Conservation (phyloP, 129 eudicot genomes). For the Rutidosis leptorrhynchoides region DNA sequence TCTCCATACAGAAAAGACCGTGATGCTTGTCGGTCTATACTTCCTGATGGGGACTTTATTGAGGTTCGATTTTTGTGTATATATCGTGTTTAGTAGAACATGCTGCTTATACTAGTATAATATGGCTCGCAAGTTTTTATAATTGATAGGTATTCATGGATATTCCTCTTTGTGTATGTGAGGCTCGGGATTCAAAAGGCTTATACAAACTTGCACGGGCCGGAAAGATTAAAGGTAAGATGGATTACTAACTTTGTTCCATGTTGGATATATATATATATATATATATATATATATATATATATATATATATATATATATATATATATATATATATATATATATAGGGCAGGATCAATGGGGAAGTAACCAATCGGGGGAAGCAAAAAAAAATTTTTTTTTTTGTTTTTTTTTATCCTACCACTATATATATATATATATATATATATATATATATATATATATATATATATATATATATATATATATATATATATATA, state of each 20-base stretch:
- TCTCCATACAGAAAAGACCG: constrained; percentile 93
- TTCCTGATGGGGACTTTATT: constrained; percentile 84
- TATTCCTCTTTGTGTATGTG: constrained; percentile 81
- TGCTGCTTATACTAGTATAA: not conserved
- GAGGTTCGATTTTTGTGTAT: constrained; percentile 48
- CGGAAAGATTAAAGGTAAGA: constrained; percentile 92
- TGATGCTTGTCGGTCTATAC: constrained; percentile 73
- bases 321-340: too few relatives aligned
- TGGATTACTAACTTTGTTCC: not conserved
- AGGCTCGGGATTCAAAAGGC: constrained; percentile 94
- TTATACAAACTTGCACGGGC: constrained; percentile 94
- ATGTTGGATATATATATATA: not conserved
- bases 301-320: too few relatives aligned
- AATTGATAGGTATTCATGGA: constrained; percentile 77
- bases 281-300: too few relatives aligned
- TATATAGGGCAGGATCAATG: too few relatives aligned
- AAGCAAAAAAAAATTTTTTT: too few relatives aligned
- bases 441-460: too few relatives aligned
- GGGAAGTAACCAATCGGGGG: too few relatives aligned
- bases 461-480: too few relatives aligned
- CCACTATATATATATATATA: too few relatives aligned
- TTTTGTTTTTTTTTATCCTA: too few relatives aligned
- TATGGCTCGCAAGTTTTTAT: constrained; percentile 15
- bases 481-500: too few relatives aligned
- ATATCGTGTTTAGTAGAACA: not conserved